phyloP scores from a whole-genome alignment of 495 filamentous ascomycete genomes.

The Xylaria telfairii region DNA sequence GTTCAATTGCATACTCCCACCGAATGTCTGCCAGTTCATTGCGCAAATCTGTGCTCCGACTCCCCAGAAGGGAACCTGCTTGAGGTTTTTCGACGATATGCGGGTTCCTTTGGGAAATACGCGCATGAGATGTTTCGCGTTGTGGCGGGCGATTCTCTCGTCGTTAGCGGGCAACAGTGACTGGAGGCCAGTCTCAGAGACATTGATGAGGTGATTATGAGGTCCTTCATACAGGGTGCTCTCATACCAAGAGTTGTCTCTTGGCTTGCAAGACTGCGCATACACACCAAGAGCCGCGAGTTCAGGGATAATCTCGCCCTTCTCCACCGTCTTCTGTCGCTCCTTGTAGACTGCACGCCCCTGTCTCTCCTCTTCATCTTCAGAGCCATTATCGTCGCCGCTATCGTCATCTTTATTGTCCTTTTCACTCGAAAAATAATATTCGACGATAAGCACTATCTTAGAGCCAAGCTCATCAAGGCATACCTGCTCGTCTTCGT shows the following conservation, averaged over 20 bases:
- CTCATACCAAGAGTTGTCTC: slow-evolving; percentile 58
- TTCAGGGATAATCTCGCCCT: slow-evolving; percentile 55
- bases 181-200: slow-evolving; percentile 57
- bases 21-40: slow-evolving; percentile 65
- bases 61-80: slow-evolving; percentile 58
- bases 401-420: slow-evolving; percentile 34
- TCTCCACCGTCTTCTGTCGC: slow-evolving; percentile 44
- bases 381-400: slow-evolving; percentile 19
- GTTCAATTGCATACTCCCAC: slow-evolving; percentile 59
- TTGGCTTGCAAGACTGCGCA: slow-evolving; percentile 62
- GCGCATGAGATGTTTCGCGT: slow-evolving; percentile 59
- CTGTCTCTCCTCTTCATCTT: slow-evolving; percentile 50
- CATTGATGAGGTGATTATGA: slow-evolving; percentile 63
- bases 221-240: slow-evolving; percentile 49
- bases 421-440: slow-evolving; percentile 56
- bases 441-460: slow-evolving; percentile 62
- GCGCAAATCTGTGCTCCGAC: slow-evolving; percentile 62
- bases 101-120: slow-evolving; percentile 63
- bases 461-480: slow-evolving; percentile 57
- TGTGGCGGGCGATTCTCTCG: slow-evolving; percentile 54
- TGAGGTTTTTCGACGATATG: slow-evolving; percentile 60
- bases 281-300: slow-evolving; percentile 62
- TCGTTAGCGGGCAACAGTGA: slow-evolving; percentile 42
- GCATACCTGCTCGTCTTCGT: slow-evolving; percentile 45
- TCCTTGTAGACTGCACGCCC: slow-evolving; percentile 48